Base-by-base conservation (phyloP, 352 stramenopile genomes). In the Globisporangium polare region DNA sequence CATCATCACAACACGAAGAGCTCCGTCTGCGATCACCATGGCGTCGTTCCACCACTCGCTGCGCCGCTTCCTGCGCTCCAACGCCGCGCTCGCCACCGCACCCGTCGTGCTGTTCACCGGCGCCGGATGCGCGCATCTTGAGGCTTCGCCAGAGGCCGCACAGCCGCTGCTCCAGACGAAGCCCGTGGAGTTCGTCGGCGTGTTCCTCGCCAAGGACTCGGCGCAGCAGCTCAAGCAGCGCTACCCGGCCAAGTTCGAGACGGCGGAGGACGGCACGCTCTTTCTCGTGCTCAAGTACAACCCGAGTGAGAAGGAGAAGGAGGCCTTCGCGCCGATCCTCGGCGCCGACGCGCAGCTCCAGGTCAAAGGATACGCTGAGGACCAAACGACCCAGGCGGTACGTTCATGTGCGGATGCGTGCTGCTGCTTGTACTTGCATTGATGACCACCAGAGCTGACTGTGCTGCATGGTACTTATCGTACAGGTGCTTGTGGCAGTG, bases 251-350 rank as follows among this genome's bases (percentile, higher is more conserved):
- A 85, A 86, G 63, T 88, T 87, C 46, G 57, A 53, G 33, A 60
- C 47, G 3, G 54, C 46, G 1, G 54, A 57, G 10, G 71, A 66
- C 10, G 69, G 78, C 46, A 75, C 65, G 47, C 67, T 91, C 5
- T 87, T 90, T 41, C 71, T 91, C 27, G 80, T 91, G 58, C 78
- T 94, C 68, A 89, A 87, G 63, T 90, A 80, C 66, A 85, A 92
- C 65, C 85, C 85, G 47, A 84, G 75, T 7, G 72, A 67, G 17
- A 60, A 88, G 51, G 85, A 94, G 69, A 78, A 88, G 50, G 76
- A 91, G 41, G 71, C 77, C 31, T 94, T 94, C 57, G 77, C 76
- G 31, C 85, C 83, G 33, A 80, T 94, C 55, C 49, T 92, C 24
- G 85, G 85, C 33, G 69, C 66, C 22, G 62, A 74, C 7, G 80